Conservation (phyloP, 345 rosid species). For the Triadica sebifera region DNA sequence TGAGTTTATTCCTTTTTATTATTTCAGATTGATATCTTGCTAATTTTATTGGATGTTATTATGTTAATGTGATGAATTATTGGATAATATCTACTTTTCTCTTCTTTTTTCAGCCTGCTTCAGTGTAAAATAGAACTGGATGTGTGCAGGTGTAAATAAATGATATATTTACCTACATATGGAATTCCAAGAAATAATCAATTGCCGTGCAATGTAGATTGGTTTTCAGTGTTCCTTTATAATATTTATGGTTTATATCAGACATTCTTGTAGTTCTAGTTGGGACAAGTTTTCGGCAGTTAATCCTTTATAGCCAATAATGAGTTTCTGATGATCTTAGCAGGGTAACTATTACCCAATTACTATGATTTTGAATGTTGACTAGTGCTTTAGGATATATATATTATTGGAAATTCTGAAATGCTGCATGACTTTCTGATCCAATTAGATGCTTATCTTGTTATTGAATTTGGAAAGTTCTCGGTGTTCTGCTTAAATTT, state of each 20-base stretch:
- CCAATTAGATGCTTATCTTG: background rate
- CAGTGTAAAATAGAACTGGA: background rate
- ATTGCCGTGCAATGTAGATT: conserved; percentile 18
- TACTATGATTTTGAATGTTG: background rate
- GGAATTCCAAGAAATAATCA: conserved; percentile 11
- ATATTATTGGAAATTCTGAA: conserved; percentile 4
- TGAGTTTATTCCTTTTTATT: conserved; percentile 39
- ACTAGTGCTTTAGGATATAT: background rate
- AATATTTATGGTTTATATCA: conserved; percentile 9
- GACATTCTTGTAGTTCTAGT: conserved; percentile 1
- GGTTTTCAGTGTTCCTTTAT: background rate
- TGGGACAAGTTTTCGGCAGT: conserved; percentile 2
- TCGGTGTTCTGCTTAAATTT: no score
- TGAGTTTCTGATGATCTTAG: conserved; percentile 6
- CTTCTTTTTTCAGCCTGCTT: background rate
- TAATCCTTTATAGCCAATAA: background rate
- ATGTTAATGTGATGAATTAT: conserved; percentile 7
- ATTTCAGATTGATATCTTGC: background rate
- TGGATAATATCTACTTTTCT: background rate
- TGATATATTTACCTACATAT: conserved; percentile 8
- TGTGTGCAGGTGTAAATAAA: background rate
- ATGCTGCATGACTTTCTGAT: background rate
- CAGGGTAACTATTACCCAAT: background rate
- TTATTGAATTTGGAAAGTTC: no score
- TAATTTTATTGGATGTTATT: conserved; percentile 3